Base-by-base conservation (phyloP, 352 stramenopile genomes). In the Nothophytophthora sp. region DNA sequence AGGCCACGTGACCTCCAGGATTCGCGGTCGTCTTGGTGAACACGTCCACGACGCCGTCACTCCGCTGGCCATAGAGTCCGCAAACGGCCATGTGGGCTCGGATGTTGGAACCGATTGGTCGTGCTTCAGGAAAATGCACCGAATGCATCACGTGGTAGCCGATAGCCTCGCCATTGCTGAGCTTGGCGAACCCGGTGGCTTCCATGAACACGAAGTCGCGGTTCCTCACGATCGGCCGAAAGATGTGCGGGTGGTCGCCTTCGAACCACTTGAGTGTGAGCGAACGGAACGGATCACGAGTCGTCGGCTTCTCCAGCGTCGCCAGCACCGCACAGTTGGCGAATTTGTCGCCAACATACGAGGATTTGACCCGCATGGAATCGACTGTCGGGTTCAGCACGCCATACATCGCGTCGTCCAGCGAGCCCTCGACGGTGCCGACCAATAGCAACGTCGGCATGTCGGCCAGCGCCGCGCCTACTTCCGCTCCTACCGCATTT, bases 141-240 rank as follows among this genome's bases (percentile, higher is more conserved):
- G 77, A 86, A 45, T 82, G 76, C 46, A 78, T 44, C 37, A 86
- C 41, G 39, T 82, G 71, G 41, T 79, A 88, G 15, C 71, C 71
- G 0, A 86, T 39, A 24, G 59, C 58, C 23, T 81, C 71, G 18
- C 72, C 61, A 13, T 37, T 63, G 4, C 25, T 28, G n/a, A 81
- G 51, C 7, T 46, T 10, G 2, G 35, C 45, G 18, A 60, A 45
- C 12, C 76, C 73, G 6, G 71, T 86, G n/a, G 60, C 48, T 24
- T 88, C 72, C 42, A 82, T 58, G 56, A 71, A 76, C 4, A 84
- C 70, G 22, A 79, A 61, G 50, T 86, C 76, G 16, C 69, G 68
- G 32, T 73, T 72, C 45, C 71, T 77, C 19, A 79, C 62, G 16
- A 78, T 55, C 15, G 57, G 70, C 25, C 73, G 72, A 43, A 70